Base-by-base conservation (phyloP, 129 eudicot genomes). In the Artemisia argyi region DNA sequence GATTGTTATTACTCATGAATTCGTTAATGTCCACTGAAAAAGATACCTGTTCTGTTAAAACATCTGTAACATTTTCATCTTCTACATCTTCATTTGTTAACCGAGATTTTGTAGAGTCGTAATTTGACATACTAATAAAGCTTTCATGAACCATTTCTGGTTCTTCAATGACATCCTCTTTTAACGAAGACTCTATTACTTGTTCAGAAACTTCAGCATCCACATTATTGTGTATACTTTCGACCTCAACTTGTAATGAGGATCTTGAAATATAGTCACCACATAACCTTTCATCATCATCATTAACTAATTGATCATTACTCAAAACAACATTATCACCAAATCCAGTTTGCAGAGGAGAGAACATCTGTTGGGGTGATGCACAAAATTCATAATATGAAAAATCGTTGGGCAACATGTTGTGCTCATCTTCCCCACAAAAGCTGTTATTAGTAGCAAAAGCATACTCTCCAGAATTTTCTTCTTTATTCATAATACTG, bases 271-370 rank as follows among this genome's bases (percentile, higher is more conserved):
- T 3, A 61, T 61, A 61, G 14, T 61, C 66, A 30, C 44, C 32
- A 61, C 66, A 61, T 61, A 61, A 61, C 66, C 66, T 30, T 61
- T 61, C 66, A 61, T 61, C 66, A 61, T 30, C 66, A 61, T 61
- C 66, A 28, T 24, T 30, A 30, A 61, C 66, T 24, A 61, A 61
- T 9, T 61, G 66, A 61, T 14, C 66, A 30, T 30, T 44, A 61
- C 66, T 14, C 20, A 61, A 30, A 61, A 30, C 48, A 61, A 61
- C 20, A 30, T 61, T 15, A 14, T 61, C 47, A 30, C 48, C 48
- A 4, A 61, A 30, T 28, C 66, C 66, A 30, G n/a, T 18, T 28
- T 61, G 66, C 66, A 61, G 66, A 30, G 22, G 66, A 7, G 66
- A 61, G 32, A 61, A 61, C 18, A 61, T 61, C 48, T 14, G 66